phyloP scores from a whole-genome alignment of 176 grass and related monocot species.

The Bolboschoenus planiculmis region DNA sequence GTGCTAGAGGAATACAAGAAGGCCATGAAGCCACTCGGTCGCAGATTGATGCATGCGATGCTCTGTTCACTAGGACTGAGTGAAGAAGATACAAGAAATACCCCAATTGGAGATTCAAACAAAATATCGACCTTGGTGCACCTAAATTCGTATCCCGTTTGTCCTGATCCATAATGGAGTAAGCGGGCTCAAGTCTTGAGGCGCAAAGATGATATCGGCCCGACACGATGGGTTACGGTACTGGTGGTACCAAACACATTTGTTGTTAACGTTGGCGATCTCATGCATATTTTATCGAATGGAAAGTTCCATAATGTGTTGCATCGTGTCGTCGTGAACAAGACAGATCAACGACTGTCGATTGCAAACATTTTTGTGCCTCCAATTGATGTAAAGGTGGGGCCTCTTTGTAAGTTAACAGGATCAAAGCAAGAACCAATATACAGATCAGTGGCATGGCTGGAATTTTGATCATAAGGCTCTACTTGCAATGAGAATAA shows the following conservation, averaged over 20 bases:
- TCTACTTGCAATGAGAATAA: not conserved
- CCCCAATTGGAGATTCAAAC: constrained; percentile 14
- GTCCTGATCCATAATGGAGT: constrained; percentile 39
- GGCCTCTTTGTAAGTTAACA: constrained; percentile 19
- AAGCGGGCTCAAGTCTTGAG: constrained; percentile 53
- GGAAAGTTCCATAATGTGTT: constrained; percentile 38
- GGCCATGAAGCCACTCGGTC: constrained; percentile 30
- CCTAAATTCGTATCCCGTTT: constrained; percentile 43
- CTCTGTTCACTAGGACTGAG: constrained; percentile 38
- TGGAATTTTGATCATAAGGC: not conserved
- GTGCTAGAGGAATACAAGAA: constrained; percentile 44
- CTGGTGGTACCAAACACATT: constrained; percentile 26
- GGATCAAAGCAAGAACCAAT: not conserved
- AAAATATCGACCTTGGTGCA: constrained; percentile 25
- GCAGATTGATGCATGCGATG: constrained; percentile 31
- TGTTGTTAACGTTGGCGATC: constrained; percentile 38
- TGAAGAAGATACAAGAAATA: constrained; percentile 17
- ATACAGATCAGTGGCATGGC: not conserved
- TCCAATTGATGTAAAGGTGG: constrained; percentile 5
- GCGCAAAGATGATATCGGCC: not conserved
- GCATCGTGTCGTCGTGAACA: constrained; percentile 59
- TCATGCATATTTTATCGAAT: constrained; percentile 47
- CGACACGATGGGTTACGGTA: constrained; percentile 47
- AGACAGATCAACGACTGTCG: constrained; percentile 25
- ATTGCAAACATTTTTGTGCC: constrained; percentile 39